Evolutionary conservation across 345 rosid species (phyloP), one percentile per base, ranked within the genome.

Genomic region (Murraya koenigii): DNA sequence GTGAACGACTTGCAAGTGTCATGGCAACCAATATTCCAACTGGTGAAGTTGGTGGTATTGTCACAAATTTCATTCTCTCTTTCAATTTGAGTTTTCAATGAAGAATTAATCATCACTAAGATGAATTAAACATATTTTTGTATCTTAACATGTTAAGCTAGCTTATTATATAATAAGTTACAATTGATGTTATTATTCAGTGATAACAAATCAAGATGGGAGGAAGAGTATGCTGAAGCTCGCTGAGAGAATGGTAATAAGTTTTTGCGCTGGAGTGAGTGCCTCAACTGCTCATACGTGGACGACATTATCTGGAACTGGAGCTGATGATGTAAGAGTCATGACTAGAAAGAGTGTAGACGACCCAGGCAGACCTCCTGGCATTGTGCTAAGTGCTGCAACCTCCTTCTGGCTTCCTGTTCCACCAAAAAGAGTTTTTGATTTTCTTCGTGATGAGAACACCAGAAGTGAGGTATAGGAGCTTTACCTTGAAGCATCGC

Each of bases 401-500:
- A 89, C 98, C 83, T 97, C 99, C 20, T 94, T 94, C 78, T 97
- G 99, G 99, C 83, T 94, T 71, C 96, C 98, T 8, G 94, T 85
- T 71, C 78, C 93, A 1, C 98, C 92, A 0, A 85, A 86, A 26
- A 76, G 79, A 30, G 88, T 93, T 69, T 93, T 97, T 30, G 93
- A 94, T 78, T 97, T 90, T 81, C 94, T 97, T 30, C 88, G 97
- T 1, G 96, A 97, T 39, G 98, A 93, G 75, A 86, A 84, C 63
- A 86, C 91, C 9, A 88, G 98, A 68, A 78, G 22, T 56, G 88
- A 90, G 92, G 99, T 94, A 91, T 11, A 13, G 5, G 49, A 44
- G 17, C 49, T 44, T 44, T 14, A 44, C 0, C 49, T 44, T 44
- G 17, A 13, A 44, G 49, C 49, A 44, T 5, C 17, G 7, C 22